Percentiles rank a stretch among this genome's conserved stretches.
phyloP scores from a whole-genome alignment of 441 rosid genomes.

The Eutrema salsugineum region DNA sequence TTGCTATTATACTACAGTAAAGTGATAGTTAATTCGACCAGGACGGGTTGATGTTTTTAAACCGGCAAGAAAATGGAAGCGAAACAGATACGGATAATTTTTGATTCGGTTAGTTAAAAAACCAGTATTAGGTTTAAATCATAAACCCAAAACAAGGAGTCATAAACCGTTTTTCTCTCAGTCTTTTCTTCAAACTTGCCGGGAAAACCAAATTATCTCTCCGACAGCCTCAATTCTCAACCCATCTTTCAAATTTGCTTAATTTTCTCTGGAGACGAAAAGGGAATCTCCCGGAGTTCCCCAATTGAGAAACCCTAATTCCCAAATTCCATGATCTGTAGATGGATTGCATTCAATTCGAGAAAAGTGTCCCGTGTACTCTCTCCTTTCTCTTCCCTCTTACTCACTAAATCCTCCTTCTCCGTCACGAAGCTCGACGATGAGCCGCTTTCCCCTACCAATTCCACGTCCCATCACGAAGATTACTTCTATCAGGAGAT shows the following conservation, averaged over 20 bases:
- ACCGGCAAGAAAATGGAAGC: neutral
- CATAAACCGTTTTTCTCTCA: constrained; percentile 22
- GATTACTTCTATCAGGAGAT: constrained; percentile 38
- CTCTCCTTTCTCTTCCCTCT: constrained; percentile 34
- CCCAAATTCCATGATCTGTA: constrained; percentile 44
- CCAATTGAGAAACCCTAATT: neutral
- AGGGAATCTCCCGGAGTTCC: neutral
- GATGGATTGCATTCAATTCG: constrained; percentile 38
- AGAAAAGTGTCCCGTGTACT: constrained; percentile 25
- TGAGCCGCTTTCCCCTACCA: constrained; percentile 10
- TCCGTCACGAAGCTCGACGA: constrained; percentile 37
- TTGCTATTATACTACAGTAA: too few relatives aligned
- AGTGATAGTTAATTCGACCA: too few relatives aligned
- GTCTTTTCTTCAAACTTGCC: neutral
- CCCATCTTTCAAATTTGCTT: neutral
- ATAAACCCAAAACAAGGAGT: constrained; percentile 18
- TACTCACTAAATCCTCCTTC: constrained; percentile 36
- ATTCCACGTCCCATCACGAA: neutral
- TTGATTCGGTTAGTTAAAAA: neutral
- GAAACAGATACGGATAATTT: neutral
- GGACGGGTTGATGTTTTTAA: neutral
- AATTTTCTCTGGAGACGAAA: constrained; percentile 2
- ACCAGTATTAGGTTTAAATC: constrained; percentile 5
- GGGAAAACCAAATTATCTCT: neutral
- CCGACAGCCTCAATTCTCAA: constrained; percentile 9